Percentiles rank a stretch among this genome's conserved stretches.
Conservation (phyloP, 768 basidiomycete genomes). For the Kwoniella dendrophila region DNA sequence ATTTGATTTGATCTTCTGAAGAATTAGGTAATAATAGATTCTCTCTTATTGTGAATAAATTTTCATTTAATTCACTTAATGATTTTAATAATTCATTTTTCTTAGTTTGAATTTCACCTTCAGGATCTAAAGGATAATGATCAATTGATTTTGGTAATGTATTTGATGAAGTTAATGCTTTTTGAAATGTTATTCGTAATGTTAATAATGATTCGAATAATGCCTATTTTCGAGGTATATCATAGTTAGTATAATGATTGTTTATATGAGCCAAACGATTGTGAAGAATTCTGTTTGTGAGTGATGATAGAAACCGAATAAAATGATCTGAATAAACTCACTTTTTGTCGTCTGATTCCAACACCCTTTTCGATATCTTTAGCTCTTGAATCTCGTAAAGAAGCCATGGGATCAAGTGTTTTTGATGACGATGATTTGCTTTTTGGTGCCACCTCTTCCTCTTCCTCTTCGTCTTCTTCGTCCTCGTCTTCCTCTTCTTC, state of each 20-base stretch:
- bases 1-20: slow-evolving; percentile 1
- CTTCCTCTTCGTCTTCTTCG: slow-evolving; percentile 41
- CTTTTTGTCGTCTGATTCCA: slow-evolving; percentile 80
- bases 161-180: slow-evolving; percentile 65
- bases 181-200: slow-evolving; percentile 89
- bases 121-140: slow-evolving; percentile 20
- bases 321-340: slow-evolving; percentile 54
- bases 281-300: no score
- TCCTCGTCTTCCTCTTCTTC: slow-evolving; percentile 26
- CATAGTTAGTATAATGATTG: no score
- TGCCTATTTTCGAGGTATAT: slow-evolving; percentile 65
- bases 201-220: slow-evolving; percentile 87
- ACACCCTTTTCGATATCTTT: slow-evolving; percentile 68
- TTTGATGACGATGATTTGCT: slow-evolving; percentile 34
- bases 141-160: slow-evolving; percentile 59
- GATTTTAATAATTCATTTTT: slow-evolving; percentile 27
- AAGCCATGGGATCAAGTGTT: slow-evolving; percentile 49
- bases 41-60: slow-evolving; percentile 56
- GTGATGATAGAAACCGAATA: no score
- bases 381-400: slow-evolving; percentile 40
- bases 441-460: slow-evolving; percentile 17
- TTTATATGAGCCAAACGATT: no score
- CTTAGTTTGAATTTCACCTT: slow-evolving; percentile 23
- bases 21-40: slow-evolving; percentile 23
- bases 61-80: slow-evolving; percentile 37